Evolutionary conservation across 2,329 filamentous ascomycete genomes (phyloP), one percentile per base, ranked within the genome.

Genomic region (Microdochium bolleyi): DNA sequence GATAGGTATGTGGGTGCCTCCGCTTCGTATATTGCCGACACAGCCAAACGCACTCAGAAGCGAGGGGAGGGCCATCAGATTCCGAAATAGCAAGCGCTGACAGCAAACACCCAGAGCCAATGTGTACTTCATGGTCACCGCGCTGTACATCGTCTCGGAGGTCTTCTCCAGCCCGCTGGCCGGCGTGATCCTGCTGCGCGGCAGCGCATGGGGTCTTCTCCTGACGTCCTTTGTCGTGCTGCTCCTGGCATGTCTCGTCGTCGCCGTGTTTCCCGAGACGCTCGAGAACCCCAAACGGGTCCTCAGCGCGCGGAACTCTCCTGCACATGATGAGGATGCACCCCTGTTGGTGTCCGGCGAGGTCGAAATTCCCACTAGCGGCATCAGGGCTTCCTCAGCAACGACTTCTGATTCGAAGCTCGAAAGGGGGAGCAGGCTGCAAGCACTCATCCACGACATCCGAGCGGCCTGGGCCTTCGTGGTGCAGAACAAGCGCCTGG

Each of bases 241-340:
- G 14, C 9, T 64, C 1, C 13, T 69, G 1, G 63, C 64, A 5
- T 62, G 66, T 1, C 11, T 65, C 0, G 55, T 66, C 1, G 54
- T 68, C 1, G 55, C 68, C 1, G 53, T 69, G 16, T 59, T 76
- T 0, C 75, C 74, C 0, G 75, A 77, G 61, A 78, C 74, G 1
- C 60, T 74, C 14, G 54, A 62, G 0, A 59, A 73, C 38, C 60
- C 60, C 48, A 57, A 52, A n/a, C n/a, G n/a, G n/a, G n/a, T n/a
- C n/a, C n/a, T n/a, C n/a, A n/a, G n/a, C n/a, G n/a, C n/a, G n/a
- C n/a, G n/a, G n/a, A n/a, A n/a, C n/a, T n/a, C n/a, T n/a, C n/a
- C n/a, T n/a, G n/a, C n/a, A n/a, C n/a, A n/a, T n/a, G n/a, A n/a
- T n/a, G n/a, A n/a, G n/a, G n/a, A n/a, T n/a, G n/a, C n/a, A n/a